A percentile compares a stretch with the other conserved stretches of the same genome.
phyloP scores from a whole-genome alignment of 495 filamentous ascomycete species.

The Annulohypoxylon nitens region DNA sequence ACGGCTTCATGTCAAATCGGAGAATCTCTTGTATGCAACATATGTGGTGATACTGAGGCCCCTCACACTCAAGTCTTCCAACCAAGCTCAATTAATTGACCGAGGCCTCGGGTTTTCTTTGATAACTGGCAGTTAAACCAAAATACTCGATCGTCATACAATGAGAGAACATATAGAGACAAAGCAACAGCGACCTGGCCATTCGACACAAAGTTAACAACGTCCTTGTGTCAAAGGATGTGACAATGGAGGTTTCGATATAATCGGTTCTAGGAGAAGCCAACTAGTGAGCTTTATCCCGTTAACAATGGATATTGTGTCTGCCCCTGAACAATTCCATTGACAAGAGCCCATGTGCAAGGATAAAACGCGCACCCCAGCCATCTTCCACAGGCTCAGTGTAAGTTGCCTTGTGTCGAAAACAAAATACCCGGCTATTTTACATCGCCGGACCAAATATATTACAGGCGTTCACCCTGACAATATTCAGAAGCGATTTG shows the following conservation, averaged over 20 bases:
- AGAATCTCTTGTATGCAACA: no score
- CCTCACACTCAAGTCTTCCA: neutral
- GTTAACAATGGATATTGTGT: neutral
- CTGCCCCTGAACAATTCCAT: neutral
- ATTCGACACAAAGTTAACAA: neutral
- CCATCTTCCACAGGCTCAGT: neutral
- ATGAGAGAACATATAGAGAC: neutral
- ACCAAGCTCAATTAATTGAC: neutral
- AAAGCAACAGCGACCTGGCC: neutral
- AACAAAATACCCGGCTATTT: neutral
- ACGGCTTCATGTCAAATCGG: no score
- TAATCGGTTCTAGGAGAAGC: neutral
- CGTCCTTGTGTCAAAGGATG: no score
- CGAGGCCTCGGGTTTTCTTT: neutral
- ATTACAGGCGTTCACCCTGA: no score
- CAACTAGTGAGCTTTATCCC: conserved; percentile 1
- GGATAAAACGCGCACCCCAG: conserved; percentile 17
- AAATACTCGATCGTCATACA: neutral
- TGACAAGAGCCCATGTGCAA: conserved; percentile 1
- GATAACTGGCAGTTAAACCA: neutral
- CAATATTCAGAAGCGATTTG: no score
- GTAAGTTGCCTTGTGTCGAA: neutral
- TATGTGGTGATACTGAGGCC: neutral
- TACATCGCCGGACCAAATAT: neutral
- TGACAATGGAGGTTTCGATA: neutral